Evolutionary conservation across 768 basidiomycete species (phyloP), one percentile per base, ranked within the genome.

Genomic region (Boletus sp.): DNA sequence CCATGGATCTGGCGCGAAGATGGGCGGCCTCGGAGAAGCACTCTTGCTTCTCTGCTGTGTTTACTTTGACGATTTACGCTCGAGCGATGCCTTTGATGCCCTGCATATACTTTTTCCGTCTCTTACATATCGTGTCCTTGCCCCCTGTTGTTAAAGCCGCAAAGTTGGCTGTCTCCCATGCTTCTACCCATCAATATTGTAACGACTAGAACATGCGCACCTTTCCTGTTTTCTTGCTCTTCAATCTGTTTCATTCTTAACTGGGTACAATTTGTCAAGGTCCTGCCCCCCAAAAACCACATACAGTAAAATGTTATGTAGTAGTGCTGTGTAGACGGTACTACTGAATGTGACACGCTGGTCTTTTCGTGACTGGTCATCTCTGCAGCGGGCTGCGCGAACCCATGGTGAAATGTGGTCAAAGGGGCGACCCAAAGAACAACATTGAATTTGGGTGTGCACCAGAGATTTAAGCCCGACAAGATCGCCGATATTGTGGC

Each of bases 141-240:
- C 49, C 39, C 27, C 35, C 30, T 56, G 56, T 58, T 60, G 54
- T 58, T 45, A 39, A 60, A 57, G 58, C 53, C 43, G 39, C 60
- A 60, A 57, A 60, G 50, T 44, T 62, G 63, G 64, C 56, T 60
- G 39, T 45, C 40, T 38, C 35, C 57, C 55, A 49, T 66, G 52
- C 55, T 39, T 48, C 52, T 27, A 37, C 53, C 66, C 55, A 50
- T 59, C 61, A 64, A 19, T 49, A 30, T 69, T 83, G 84, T 85
- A 87, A 85, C 79, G 81, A 84, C 80, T 85, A 87, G 83, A 86
- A 59, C 78, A 85, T 83, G 79, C 81, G 71, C 71, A 69, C 72
- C 66, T 72, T 66, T 67, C 64, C 70, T 51, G 67, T 55, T 53
- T 60, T 72, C 64, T 69, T 64, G 61, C 64, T 69, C 72, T 67